Conservation (phyloP, 2,329 filamentous ascomycete genomes). For the Fusarium sarcochroum region DNA sequence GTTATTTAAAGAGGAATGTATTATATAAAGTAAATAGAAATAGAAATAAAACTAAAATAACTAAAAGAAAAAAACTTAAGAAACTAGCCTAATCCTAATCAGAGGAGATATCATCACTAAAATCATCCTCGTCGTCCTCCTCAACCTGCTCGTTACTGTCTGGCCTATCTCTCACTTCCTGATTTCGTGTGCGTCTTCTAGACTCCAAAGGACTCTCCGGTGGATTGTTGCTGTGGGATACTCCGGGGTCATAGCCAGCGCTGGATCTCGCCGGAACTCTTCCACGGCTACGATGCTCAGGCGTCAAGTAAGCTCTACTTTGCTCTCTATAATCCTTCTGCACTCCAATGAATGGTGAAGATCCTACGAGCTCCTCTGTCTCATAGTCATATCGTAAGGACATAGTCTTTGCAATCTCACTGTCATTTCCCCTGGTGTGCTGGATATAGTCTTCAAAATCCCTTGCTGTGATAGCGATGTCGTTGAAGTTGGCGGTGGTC, state of each 20-base stretch:
- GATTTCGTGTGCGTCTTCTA: not conserved
- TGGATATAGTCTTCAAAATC: slow-evolving; percentile 10
- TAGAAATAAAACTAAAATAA: no score
- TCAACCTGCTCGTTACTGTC: not conserved
- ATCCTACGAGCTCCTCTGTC: not conserved
- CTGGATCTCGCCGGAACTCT: not conserved
- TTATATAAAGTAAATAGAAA: no score
- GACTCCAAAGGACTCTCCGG: not conserved
- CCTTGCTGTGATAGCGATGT: slow-evolving; percentile 5
- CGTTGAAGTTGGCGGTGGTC: slow-evolving; percentile 6
- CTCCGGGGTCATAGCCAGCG: no score
- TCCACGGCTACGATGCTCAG: not conserved
- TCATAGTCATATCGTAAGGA: not conserved
- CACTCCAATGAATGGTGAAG: not conserved
- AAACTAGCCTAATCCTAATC: not conserved
- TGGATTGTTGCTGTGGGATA: no score
- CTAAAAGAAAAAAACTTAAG: no score
- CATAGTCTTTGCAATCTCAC: not conserved
- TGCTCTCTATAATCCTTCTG: not conserved
- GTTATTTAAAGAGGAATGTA: no score
- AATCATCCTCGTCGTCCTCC: not conserved
- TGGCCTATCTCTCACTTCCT: not conserved
- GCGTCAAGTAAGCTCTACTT: not conserved
- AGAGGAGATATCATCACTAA: not conserved
- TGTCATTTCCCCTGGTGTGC: not conserved